Evolutionary conservation across 768 basidiomycete genomes (phyloP), one percentile per base, ranked within the genome.

Genomic region (Arthromyces matolae): DNA sequence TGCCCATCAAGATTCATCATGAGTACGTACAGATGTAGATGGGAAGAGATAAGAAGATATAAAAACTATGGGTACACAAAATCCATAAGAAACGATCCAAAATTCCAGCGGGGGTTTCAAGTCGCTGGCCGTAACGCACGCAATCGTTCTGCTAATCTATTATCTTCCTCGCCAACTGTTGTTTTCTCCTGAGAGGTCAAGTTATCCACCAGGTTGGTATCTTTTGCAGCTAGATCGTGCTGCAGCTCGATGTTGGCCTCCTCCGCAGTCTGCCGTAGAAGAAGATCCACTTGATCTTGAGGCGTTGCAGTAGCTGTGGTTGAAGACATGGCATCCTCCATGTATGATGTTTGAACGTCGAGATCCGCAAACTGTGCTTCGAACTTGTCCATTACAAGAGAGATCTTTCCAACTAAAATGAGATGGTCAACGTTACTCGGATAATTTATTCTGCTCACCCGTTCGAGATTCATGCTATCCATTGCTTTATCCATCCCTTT

Each of bases 401-500:
- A 95, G 61, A 99, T 98, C 95, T 97, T 63, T 18, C 23, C 24
- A 13, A 38, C 20, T 27, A 14, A 24, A 39, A 42, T 31, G 25
- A 40, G 28, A 42, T n/a, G 10, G 40, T 23, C 5, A 39, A 27
- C 43, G 4, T 29, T 37, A 23, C 23, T 18, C 32, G 19, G 39
- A 29, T 35, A 23, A 25, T 27, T 27, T 27, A 36, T 6, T 28
- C n/a, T 31, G 72, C 83, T 62, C 60, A 96, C 95, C 64, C 86
- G 79, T 60, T 99, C 96, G 47, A 98, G 79, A 72, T 99, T 98
- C 96, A 99, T 99, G 68, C 77, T 88, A 58, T 96, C 89, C 96
- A 99, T 98, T 4, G 96, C 96, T 63, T 87, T 90, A 65, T 99
- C 96, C 96, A 99, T 98, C 27, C 93, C 94, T 60, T 83, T 84